Evolutionary conservation across 805 yeast species (phyloP).

Genomic region (Lipomyces spencermartinsiae): DNA sequence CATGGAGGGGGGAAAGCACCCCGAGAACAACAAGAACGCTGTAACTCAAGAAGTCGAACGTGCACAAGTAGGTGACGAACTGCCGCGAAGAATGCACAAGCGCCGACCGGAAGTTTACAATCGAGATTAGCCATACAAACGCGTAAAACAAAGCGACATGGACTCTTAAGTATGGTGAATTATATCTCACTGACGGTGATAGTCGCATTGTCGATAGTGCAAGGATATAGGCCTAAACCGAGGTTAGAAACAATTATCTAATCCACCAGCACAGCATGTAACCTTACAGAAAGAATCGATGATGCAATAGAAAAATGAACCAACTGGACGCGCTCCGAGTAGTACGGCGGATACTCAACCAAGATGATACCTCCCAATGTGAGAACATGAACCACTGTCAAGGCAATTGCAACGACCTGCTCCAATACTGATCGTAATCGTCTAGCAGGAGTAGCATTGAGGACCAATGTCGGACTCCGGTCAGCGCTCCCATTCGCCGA

Average conservation of each 20-base stretch:
- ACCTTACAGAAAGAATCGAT: slow-evolving; percentile 24
- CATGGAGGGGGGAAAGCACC: slow-evolving; percentile 69
- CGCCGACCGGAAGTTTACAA: slow-evolving; percentile 42
- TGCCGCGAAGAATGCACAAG: slow-evolving; percentile 39
- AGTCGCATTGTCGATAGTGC: slow-evolving; percentile 38
- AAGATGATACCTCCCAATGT: slow-evolving; percentile 20
- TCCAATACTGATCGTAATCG: slow-evolving; percentile 27
- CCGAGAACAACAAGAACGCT: slow-evolving; percentile 54
- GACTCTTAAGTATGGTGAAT: slow-evolving; percentile 39
- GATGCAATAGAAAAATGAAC: background rate
- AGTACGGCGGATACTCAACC: slow-evolving; percentile 24
- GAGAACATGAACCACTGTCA: slow-evolving; percentile 26
- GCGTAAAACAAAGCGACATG: slow-evolving; percentile 41
- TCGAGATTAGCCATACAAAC: slow-evolving; percentile 29
- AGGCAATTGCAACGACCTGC: slow-evolving; percentile 13
- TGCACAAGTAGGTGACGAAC: slow-evolving; percentile 34
- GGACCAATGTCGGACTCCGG: slow-evolving; percentile 13
- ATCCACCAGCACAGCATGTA: slow-evolving; percentile 1
- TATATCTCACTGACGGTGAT: slow-evolving; percentile 25
- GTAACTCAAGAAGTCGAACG: slow-evolving; percentile 51
- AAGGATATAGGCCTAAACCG: slow-evolving; percentile 40
- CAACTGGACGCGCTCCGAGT: slow-evolving; percentile 13
- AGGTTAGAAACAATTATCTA: background rate
- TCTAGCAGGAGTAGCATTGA: slow-evolving; percentile 23
- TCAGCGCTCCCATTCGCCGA: background rate